Base-by-base conservation (phyloP, 345 rosid species). In the Nephelium lappaceum region DNA sequence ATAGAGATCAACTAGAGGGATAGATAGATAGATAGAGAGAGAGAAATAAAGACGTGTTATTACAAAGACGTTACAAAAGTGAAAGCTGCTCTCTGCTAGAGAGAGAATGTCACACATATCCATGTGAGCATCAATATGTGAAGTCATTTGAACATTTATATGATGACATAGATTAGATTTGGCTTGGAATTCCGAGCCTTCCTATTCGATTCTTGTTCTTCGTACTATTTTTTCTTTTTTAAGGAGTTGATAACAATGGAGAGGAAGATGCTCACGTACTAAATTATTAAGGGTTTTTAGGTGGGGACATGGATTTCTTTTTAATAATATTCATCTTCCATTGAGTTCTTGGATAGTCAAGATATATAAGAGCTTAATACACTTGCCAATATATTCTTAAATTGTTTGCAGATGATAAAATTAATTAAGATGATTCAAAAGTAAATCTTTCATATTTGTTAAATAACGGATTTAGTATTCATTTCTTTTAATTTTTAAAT, bases 111-210 rank as follows among this genome's bases (percentile, higher is more conserved):
- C 84, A 84, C 83, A 76, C 69, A 82, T 25, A 47, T 49, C 77
- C 87, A 76, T 79, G 87, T 81, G 77, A 71, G 23, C 69, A 60
- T 76, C 68, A 55, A 10, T 45, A 49, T 39, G 8, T 61, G 51
- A 75, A 71, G 63, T 63, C 61, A 53, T 71, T 11, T 76, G 66
- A 67, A 67, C 58, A 69, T 43, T 38, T 73, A 60, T 23, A 12
- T 14, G 1, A 23, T 73, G 39, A 25, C n/a, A 68, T 36, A 70
- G 73, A 55, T 72, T 23, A 69, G 86, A 79, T 77, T 64, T 75
- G 67, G 57, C 86, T 72, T 87, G 87, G 81, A 75, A 74, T 81
- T 84, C 82, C 83, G 86, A 87, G 86, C 85, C 83, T 10, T 31
- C 25, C 62, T 21, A 21, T 60, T 69, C 47, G 18, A n/a, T 45